Evolutionary conservation across 2,329 filamentous ascomycete genomes (phyloP).

Genomic region (Colletotrichum eleusines): DNA sequence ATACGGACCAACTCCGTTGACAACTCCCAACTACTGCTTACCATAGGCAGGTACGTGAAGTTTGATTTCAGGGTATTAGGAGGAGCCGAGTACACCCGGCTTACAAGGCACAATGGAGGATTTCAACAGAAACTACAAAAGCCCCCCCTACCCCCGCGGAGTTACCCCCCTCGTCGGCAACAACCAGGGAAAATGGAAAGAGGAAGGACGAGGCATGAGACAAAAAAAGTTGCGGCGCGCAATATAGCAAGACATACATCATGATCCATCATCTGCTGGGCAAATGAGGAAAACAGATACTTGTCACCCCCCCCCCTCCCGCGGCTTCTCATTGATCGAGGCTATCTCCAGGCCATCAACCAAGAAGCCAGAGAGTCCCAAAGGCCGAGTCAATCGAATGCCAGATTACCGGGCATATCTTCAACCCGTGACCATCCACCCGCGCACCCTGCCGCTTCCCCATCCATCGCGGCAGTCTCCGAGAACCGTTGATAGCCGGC

Average conservation of each 20-base stretch:
- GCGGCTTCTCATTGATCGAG: background rate
- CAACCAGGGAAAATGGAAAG: background rate
- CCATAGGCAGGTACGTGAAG: background rate
- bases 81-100: background rate
- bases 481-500: background rate
- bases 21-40: background rate
- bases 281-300: background rate
- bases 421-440: background rate
- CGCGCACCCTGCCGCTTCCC: background rate
- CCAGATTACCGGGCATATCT: constrained; percentile 13
- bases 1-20: background rate
- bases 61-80: background rate
- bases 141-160: background rate
- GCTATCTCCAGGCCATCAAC: background rate
- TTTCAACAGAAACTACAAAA: too few relatives aligned
- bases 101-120: background rate
- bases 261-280: background rate
- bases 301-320: background rate
- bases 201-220: background rate
- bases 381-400: background rate
- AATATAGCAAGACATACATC: background rate
- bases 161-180: background rate
- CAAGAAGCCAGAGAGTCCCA: background rate
- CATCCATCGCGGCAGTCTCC: background rate
- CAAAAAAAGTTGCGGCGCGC: background rate